phyloP scores from a whole-genome alignment of 208 protist species.

The Leishmania mexicana region DNA sequence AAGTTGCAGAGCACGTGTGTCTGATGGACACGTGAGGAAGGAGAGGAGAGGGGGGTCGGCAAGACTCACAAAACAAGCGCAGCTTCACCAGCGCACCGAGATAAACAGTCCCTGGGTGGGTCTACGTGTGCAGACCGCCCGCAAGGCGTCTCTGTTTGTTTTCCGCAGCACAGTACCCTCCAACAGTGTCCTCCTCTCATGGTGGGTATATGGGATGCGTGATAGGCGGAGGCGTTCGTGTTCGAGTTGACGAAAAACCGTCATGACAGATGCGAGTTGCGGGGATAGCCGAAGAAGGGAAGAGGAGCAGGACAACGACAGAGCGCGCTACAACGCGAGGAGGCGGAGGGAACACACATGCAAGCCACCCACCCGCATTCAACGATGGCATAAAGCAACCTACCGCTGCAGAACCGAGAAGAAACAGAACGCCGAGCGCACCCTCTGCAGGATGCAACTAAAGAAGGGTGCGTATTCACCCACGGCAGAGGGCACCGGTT shows the following conservation, averaged over 20 bases:
- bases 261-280: background rate
- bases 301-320: background rate
- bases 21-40: background rate
- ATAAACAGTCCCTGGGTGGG: background rate
- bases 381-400: background rate
- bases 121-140: background rate
- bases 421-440: background rate
- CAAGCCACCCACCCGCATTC: background rate
- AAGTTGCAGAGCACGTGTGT: background rate
- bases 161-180: too few relatives aligned
- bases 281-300: background rate
- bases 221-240: background rate
- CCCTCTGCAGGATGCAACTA: background rate
- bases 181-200: background rate
- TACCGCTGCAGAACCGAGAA: background rate
- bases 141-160: background rate
- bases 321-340: background rate
- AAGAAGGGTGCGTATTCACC: background rate
- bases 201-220: background rate
- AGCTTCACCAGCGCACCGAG: background rate
- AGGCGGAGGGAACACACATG: background rate
- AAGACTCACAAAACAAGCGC: background rate
- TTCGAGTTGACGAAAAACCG: background rate
- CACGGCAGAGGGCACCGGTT: background rate
- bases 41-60: background rate